phyloP scores from a whole-genome alignment of 805 yeast genomes.

The Starmerella apis region DNA sequence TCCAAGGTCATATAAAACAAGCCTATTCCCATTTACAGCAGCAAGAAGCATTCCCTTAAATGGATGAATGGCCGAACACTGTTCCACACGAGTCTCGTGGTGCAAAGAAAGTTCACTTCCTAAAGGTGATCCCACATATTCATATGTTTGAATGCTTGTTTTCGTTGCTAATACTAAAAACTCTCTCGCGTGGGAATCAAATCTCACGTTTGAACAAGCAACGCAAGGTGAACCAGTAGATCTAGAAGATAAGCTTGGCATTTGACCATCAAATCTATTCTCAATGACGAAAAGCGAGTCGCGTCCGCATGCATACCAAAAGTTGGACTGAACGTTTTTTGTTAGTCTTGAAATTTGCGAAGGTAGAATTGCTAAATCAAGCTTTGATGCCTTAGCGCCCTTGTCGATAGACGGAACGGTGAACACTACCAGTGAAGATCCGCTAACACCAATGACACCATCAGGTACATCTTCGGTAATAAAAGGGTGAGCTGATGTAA shows the following conservation, averaged over 20 bases:
- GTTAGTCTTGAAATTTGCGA: background rate
- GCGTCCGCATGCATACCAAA: background rate
- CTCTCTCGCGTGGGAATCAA: conserved; percentile 11
- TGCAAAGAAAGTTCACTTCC: conserved; percentile 30
- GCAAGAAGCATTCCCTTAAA: conserved; percentile 55
- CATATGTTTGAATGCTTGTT: background rate
- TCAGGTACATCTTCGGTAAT: conserved; percentile 48
- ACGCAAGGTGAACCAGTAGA: background rate
- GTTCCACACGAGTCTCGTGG: conserved; percentile 48
- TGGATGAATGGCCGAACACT: conserved; percentile 35
- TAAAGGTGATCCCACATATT: conserved; percentile 14
- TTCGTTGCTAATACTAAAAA: conserved; percentile 14
- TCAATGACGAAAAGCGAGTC: background rate
- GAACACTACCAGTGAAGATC: conserved; percentile 44
- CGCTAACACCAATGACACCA: conserved; percentile 56
- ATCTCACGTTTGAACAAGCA: conserved; percentile 1
- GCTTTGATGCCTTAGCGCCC: background rate
- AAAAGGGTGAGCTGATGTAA: conserved; percentile 43
- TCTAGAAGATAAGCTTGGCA: background rate
- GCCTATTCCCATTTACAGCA: conserved; percentile 38
- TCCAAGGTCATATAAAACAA: conserved; percentile 52
- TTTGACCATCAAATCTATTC: background rate
- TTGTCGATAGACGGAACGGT: background rate
- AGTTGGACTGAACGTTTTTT: background rate
- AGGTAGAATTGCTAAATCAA: background rate